Evolutionary conservation across 2,329 filamentous ascomycete species (phyloP).

Genomic region (Pleoardoris graminearum): DNA sequence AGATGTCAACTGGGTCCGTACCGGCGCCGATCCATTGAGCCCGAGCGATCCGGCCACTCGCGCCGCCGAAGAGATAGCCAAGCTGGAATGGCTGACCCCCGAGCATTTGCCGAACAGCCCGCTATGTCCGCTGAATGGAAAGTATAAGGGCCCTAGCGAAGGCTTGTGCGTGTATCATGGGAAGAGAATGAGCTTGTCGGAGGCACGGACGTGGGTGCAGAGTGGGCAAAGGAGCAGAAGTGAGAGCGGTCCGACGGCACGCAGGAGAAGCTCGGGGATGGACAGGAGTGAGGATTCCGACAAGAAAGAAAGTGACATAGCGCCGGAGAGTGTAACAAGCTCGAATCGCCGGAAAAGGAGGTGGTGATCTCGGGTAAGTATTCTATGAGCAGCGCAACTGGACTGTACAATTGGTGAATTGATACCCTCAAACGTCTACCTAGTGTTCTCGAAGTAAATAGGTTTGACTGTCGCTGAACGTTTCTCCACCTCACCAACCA

Average conservation of each 20-base stretch:
- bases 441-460: too few species aligned
- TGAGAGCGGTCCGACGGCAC: neutral
- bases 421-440: too few species aligned
- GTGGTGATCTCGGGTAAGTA: neutral
- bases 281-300: conserved; percentile 1
- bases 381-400: neutral
- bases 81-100: conserved; percentile 47
- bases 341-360: neutral
- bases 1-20: conserved; percentile 2
- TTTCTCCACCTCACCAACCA: conserved; percentile 2
- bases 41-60: conserved; percentile 11
- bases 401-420: too few species aligned
- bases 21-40: neutral
- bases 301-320: neutral
- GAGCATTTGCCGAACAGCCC: conserved; percentile 52
- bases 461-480: too few species aligned
- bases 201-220: neutral
- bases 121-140: conserved; percentile 49
- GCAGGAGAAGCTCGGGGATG: neutral
- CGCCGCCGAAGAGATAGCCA: conserved; percentile 30
- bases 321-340: neutral
- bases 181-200: conserved; percentile 8
- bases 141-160: conserved; percentile 43
- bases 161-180: conserved; percentile 52
- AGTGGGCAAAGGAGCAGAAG: neutral